Percentiles rank a stretch among this genome's conserved stretches.
phyloP scores from a whole-genome alignment of 106 monocot genomes.

The Phalaenopsis equestris region DNA sequence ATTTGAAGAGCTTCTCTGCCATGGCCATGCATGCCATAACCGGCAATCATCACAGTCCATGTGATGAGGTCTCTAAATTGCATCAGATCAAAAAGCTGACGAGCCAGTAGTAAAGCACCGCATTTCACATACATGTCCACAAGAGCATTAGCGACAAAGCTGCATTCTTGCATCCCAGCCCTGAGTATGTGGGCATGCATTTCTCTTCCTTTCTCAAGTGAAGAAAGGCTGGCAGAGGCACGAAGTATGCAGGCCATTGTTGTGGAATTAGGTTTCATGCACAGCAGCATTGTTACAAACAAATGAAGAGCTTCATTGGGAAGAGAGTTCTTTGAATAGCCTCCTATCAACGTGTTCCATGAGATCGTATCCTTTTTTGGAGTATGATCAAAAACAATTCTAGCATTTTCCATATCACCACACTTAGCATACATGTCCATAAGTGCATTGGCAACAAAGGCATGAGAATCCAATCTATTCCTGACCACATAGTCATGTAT shows the following conservation, averaged over 20 bases:
- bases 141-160: slow-evolving; percentile 38
- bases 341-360: slow-evolving; percentile 77
- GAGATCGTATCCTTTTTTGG: slow-evolving; percentile 45
- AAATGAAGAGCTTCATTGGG: slow-evolving; percentile 52
- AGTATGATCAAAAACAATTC: slow-evolving; percentile 36
- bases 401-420: slow-evolving; percentile 49
- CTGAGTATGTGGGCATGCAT: slow-evolving; percentile 49
- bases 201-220: slow-evolving; percentile 67
- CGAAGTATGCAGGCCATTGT: slow-evolving; percentile 68
- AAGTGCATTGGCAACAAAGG: slow-evolving; percentile 62
- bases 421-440: slow-evolving; percentile 87
- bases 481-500: slow-evolving; percentile 37
- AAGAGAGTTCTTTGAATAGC: slow-evolving; percentile 52
- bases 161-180: slow-evolving; percentile 19
- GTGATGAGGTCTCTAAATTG: slow-evolving; percentile 31
- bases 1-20: slow-evolving; percentile 36
- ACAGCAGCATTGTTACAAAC: slow-evolving; percentile 40
- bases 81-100: slow-evolving; percentile 33
- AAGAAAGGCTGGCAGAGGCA: slow-evolving; percentile 49
- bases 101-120: slow-evolving; percentile 35
- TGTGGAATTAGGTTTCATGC: slow-evolving; percentile 40
- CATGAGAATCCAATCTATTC: slow-evolving; percentile 34
- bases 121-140: slow-evolving; percentile 70
- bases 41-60: slow-evolving; percentile 65
- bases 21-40: slow-evolving; percentile 59